phyloP scores from a whole-genome alignment of 2,329 filamentous ascomycete species.

The Alternaria arbusti region DNA sequence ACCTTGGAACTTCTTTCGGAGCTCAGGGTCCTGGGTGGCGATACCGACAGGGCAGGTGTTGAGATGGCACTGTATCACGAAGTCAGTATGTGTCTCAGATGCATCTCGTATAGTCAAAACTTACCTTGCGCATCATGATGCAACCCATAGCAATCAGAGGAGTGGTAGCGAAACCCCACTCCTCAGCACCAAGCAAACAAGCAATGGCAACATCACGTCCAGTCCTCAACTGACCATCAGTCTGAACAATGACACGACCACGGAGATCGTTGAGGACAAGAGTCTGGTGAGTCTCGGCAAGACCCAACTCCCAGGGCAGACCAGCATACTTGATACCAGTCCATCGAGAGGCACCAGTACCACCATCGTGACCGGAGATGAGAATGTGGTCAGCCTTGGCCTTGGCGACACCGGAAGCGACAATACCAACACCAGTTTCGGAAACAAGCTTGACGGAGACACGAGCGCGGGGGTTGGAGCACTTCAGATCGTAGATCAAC shows the following conservation, averaged over 20 bases:
- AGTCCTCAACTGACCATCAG: conserved; percentile 91
- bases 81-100: neutral
- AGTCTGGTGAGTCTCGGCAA: conserved; percentile 96
- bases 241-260: conserved; percentile 94
- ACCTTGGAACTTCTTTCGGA: conserved; percentile 91
- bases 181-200: conserved; percentile 94
- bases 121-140: conserved; percentile 82
- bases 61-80: conserved; percentile 6
- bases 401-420: conserved; percentile 96
- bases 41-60: conserved; percentile 94
- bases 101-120: neutral
- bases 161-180: conserved; percentile 95
- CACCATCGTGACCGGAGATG: conserved; percentile 96
- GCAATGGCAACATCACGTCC: conserved; percentile 94
- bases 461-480: conserved; percentile 87
- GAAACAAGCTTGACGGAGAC: conserved; percentile 98
- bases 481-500: conserved; percentile 96
- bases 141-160: conserved; percentile 97
- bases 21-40: conserved; percentile 91
- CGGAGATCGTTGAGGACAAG: conserved; percentile 93
- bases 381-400: conserved; percentile 96
- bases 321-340: conserved; percentile 99
- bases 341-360: conserved; percentile 95
- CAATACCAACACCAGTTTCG: conserved; percentile 95
- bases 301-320: conserved; percentile 94